Conservation (phyloP, 1,139 yeast genomes). For the Suhomyces coccinellae region DNA sequence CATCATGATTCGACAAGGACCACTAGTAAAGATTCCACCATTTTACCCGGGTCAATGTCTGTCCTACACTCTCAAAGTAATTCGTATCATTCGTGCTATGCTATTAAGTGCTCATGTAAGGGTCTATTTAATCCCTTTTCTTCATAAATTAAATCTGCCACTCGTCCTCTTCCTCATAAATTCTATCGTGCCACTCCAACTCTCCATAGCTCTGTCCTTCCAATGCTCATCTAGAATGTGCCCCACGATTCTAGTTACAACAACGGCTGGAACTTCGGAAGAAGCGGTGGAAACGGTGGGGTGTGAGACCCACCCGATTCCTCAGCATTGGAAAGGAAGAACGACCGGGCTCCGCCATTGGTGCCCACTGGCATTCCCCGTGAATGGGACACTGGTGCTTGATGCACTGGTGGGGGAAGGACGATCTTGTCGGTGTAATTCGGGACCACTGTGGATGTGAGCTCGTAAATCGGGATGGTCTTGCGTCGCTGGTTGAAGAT, state of each 20-base stretch:
- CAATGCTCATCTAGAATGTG: too few relatives aligned
- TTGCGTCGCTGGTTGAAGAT: slow-evolving; percentile 34
- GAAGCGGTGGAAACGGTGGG: slow-evolving; percentile 29
- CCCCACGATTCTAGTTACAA: slow-evolving; percentile 21
- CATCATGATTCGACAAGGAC: too few relatives aligned
- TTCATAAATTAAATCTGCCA: too few relatives aligned
- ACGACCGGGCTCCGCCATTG: slow-evolving; percentile 11
- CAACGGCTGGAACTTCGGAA: slow-evolving; percentile 43
- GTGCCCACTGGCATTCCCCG: slow-evolving; percentile 3
- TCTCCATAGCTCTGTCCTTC: too few relatives aligned
- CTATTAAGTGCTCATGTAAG: too few relatives aligned
- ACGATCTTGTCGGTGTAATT: slow-evolving; percentile 24
- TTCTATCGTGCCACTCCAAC: too few relatives aligned
- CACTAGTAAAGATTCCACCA: too few relatives aligned
- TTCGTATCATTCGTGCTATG: too few relatives aligned
- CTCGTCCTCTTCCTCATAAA: too few relatives aligned
- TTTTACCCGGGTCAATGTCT: too few relatives aligned
- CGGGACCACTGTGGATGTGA: slow-evolving; percentile 34
- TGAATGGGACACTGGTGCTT: slow-evolving; percentile 14
- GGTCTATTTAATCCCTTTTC: too few relatives aligned
- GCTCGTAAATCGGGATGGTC: slow-evolving; percentile 38
- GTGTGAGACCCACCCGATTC: slow-evolving; percentile 22
- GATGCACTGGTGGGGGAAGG: slow-evolving; percentile 35
- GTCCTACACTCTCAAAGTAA: too few relatives aligned
- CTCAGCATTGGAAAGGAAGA: slow-evolving; percentile 27